These are phyloP conservation scores for Murraya koenigii DNA, from an alignment of 345 rosid genomes.

Conservation along the genomic window DNA sequence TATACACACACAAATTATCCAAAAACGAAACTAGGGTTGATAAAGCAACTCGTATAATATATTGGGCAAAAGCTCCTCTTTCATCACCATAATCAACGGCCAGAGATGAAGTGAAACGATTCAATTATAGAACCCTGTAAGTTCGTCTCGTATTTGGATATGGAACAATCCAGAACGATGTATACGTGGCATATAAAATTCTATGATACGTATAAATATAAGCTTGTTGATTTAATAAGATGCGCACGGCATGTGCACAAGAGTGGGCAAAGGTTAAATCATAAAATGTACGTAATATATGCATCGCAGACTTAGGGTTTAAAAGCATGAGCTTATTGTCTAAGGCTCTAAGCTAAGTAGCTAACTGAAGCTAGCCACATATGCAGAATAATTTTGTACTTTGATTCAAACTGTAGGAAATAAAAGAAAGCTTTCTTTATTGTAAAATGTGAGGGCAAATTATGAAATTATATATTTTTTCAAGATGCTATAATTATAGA, in stretches of 20 bases:
- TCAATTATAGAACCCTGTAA: constrained; percentile 14
- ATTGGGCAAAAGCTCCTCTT: background rate
- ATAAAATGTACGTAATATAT: background rate
- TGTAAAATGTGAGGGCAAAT: background rate
- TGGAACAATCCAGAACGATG: constrained; percentile 18
- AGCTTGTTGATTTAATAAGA: background rate
- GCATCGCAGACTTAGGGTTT: background rate
- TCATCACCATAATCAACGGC: background rate
- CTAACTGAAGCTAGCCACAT: background rate
- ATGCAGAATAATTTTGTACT: background rate
- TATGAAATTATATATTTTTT: background rate
- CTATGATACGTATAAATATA: constrained; percentile 5
- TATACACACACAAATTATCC: background rate
- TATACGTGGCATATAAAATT: constrained; percentile 14
- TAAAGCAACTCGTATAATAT: background rate
- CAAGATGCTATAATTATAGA: background rate
- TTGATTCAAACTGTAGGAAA: background rate
- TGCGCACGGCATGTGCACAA: background rate
- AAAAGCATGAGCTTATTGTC: background rate
- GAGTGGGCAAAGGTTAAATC: background rate
- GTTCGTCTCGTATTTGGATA: background rate
- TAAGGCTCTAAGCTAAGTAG: too few relatives aligned
- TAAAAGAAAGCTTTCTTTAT: background rate
- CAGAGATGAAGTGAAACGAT: background rate
- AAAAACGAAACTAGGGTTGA: background rate